phyloP scores from a whole-genome alignment of 202 grass and related monocot species.

The Carex sylvatica region DNA sequence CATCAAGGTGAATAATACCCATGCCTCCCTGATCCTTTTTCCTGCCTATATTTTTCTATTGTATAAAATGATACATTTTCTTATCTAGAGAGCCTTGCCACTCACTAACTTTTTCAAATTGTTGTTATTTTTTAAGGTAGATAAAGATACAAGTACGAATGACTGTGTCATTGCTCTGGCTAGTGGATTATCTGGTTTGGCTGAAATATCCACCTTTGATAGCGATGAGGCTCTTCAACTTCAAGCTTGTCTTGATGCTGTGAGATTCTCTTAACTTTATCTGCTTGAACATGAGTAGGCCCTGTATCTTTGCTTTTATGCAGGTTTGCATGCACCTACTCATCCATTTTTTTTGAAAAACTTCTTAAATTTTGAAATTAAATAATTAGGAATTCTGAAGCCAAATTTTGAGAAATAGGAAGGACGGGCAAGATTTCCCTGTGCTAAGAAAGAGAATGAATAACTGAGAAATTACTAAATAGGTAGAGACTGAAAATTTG shows the following conservation, averaged over 20 bases:
- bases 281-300: constrained; percentile 6
- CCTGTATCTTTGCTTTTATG: neutral
- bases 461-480: too few relatives aligned
- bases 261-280: constrained; percentile 34
- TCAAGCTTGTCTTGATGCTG: constrained; percentile 88
- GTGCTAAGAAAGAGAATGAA: neutral
- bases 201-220: constrained; percentile 53
- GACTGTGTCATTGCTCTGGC: constrained; percentile 95
- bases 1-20: too few relatives aligned
- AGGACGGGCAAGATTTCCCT: neutral
- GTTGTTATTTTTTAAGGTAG: constrained; percentile 59
- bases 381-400: neutral
- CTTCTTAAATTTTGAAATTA: neutral
- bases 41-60: too few relatives aligned
- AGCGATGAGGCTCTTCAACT: constrained; percentile 76
- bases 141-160: constrained; percentile 99
- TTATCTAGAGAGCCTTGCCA: neutral
- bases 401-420: neutral
- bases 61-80: too few relatives aligned
- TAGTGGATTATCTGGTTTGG: constrained; percentile 77
- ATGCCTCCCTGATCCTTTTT: too few relatives aligned
- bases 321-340: neutral
- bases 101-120: neutral
- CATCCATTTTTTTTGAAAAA: neutral
- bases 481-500: too few relatives aligned